These are phyloP conservation scores for Rhynchosporium agropyri DNA, from an alignment of 2,329 filamentous ascomycete genomes.

Conservation along the genomic window DNA sequence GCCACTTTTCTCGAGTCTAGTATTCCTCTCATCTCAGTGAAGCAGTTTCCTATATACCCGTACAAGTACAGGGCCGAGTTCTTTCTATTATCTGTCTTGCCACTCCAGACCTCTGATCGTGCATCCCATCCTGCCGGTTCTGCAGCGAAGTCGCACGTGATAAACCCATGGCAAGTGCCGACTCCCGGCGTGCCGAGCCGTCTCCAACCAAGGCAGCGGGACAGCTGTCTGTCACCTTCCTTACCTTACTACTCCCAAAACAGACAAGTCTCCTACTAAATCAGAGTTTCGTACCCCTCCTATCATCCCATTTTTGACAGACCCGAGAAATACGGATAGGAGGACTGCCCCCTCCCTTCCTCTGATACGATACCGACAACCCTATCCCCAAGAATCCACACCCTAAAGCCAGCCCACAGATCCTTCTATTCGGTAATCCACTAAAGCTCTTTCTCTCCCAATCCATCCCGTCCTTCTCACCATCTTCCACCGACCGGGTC, in stretches of 20 bases:
- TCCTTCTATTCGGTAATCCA: too few relatives aligned
- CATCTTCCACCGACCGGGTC: too few relatives aligned
- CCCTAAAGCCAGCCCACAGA: too few relatives aligned
- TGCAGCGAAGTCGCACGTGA: background rate
- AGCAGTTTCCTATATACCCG: too few relatives aligned
- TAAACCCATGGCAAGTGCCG: background rate
- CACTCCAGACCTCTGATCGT: too few relatives aligned
- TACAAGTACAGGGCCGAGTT: too few relatives aligned
- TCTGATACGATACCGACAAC: background rate
- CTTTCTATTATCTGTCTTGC: too few relatives aligned
- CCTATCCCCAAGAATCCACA: background rate
- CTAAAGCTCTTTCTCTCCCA: too few relatives aligned
- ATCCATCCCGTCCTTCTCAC: too few relatives aligned
- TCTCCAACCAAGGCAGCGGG: slow-evolving; percentile 1
- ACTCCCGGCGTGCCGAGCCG: background rate
- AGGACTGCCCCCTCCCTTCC: background rate
- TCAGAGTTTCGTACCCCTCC: background rate
- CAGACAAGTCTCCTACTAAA: background rate
- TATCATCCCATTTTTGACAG: background rate
- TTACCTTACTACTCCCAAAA: background rate
- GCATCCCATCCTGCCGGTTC: too few relatives aligned
- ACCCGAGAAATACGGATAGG: background rate
- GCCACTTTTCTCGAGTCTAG: background rate
- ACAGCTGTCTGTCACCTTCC: too few relatives aligned
- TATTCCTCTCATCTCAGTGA: background rate